Base-by-base conservation (phyloP, 495 filamentous ascomycete genomes). In the Aspergillus kassunensis region DNA sequence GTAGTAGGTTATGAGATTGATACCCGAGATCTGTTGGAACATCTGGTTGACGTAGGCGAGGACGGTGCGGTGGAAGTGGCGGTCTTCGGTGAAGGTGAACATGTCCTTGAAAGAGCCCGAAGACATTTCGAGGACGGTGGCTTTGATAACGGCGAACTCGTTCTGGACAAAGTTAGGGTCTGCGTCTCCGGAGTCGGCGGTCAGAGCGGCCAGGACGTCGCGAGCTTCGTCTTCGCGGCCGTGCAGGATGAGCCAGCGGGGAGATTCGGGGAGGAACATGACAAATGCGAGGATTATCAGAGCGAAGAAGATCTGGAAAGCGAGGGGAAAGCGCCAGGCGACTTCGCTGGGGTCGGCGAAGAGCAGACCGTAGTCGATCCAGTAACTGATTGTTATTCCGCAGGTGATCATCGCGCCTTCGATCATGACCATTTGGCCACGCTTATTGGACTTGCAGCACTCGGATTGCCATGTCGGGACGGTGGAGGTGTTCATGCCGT, bases 381-480 rank as follows among this genome's bases (percentile, higher is more conserved):
- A 91, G 69, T 91, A 88, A 58, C 76, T 80, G 61, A 90, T 71
- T 53, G 81, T 84, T 55, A 90, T 82, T 58, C 88, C 87, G 29
- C 78, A 78, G 3, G 86, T 87, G 56, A 89, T 86, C 65, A 88
- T 72, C 13, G 85, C 71, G 33, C 82, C 86, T 64, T 89, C 85
- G 44, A 91, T 84, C 86, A 90, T 89, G 63, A 91, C 84, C 58
- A 91, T 71, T 56, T 86, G 85, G 12, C 88, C 88, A 59, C 86
- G 79, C 43, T 81, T 79, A 55, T 90, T 84, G 3, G 87, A 77
- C 56, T 84, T 87, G 41, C 84, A 85, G 44, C 84, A 88, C 63
- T 92, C 86, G 1, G 86, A 87, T 58, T 90, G 87, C 85, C 86
- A 91, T 1, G 83, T 86, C 0, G 88, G 87, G 11, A 89, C 81